Evolutionary conservation across 306 rosid genomes (phyloP).

Genomic region (Malus domestica): DNA sequence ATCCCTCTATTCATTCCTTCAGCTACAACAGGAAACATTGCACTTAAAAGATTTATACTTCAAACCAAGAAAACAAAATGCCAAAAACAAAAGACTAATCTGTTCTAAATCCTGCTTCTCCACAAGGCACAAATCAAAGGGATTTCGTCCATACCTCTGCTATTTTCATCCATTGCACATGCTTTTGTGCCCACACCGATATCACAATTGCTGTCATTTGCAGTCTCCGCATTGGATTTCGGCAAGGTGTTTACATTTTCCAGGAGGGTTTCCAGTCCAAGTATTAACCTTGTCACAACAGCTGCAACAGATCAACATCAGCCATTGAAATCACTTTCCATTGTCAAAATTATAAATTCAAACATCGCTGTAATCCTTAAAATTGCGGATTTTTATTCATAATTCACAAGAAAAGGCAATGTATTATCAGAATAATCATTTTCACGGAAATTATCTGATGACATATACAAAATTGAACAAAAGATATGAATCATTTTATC

Average conservation of each 20-base stretch:
- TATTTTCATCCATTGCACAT: conserved; percentile 24
- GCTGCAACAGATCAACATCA: conserved; percentile 22
- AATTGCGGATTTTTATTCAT: neutral
- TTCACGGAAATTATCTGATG: neutral
- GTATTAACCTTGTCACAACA: conserved; percentile 32
- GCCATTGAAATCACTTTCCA: neutral
- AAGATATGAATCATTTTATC: neutral
- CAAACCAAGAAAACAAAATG: neutral
- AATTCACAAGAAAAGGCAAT: neutral
- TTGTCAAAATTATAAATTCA: neutral
- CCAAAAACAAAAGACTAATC: neutral
- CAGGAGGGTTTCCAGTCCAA: conserved; percentile 23
- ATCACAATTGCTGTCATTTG: neutral
- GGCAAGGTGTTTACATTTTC: conserved; percentile 33
- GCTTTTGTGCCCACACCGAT: conserved; percentile 14
- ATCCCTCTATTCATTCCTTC: conserved; percentile 27
- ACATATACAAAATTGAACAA: neutral
- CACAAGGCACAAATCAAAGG: neutral
- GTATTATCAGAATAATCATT: neutral
- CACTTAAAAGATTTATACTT: neutral
- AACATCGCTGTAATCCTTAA: neutral
- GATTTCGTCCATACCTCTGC: conserved; percentile 19
- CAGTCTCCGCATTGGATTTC: conserved; percentile 11
- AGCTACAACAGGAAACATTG: conserved; percentile 16
- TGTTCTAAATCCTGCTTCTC: neutral